These are phyloP conservation scores for Picea abies DNA, from an alignment of 83 land plant species.

Conservation along the genomic window DNA sequence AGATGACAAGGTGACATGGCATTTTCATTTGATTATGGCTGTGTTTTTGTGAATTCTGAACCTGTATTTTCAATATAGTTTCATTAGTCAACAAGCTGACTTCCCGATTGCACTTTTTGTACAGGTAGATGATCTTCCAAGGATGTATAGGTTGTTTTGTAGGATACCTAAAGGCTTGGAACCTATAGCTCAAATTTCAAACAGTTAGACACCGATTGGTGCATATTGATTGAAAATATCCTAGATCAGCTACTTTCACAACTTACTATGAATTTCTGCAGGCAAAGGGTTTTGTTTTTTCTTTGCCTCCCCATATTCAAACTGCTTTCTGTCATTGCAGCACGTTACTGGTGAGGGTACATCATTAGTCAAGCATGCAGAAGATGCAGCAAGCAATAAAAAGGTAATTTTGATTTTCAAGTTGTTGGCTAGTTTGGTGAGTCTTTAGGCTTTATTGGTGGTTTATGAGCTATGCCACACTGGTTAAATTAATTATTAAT, in stretches of 20 bases:
- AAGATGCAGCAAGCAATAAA: slow-evolving; percentile 85
- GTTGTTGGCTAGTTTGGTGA: neutral
- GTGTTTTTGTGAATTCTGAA: too few species aligned
- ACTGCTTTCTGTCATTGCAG: slow-evolving; percentile 36
- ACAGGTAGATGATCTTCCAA: slow-evolving; percentile 90
- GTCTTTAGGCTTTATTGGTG: too few species aligned
- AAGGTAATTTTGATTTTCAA: slow-evolving; percentile 52
- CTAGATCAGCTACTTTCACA: too few species aligned
- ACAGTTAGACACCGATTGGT: slow-evolving; percentile 31
- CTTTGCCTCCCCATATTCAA: neutral
- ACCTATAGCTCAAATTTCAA: slow-evolving; percentile 61
- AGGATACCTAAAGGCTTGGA: slow-evolving; percentile 39
- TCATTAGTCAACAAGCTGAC: too few species aligned
- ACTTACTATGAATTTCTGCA: too few species aligned
- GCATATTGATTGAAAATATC: too few species aligned
- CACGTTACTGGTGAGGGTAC: slow-evolving; percentile 90
- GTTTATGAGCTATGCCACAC: too few species aligned
- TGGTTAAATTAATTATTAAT: too few species aligned
- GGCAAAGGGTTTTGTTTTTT: neutral
- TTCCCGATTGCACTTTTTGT: neutral
- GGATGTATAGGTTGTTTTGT: slow-evolving; percentile 33
- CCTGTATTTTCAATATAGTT: too few species aligned
- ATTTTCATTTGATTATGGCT: too few species aligned
- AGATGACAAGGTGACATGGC: slow-evolving; percentile 75
- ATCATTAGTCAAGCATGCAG: slow-evolving; percentile 82